Conservation (phyloP, 192 early-diverging fungal genomes). For the Rhizophlyctis rosea region DNA sequence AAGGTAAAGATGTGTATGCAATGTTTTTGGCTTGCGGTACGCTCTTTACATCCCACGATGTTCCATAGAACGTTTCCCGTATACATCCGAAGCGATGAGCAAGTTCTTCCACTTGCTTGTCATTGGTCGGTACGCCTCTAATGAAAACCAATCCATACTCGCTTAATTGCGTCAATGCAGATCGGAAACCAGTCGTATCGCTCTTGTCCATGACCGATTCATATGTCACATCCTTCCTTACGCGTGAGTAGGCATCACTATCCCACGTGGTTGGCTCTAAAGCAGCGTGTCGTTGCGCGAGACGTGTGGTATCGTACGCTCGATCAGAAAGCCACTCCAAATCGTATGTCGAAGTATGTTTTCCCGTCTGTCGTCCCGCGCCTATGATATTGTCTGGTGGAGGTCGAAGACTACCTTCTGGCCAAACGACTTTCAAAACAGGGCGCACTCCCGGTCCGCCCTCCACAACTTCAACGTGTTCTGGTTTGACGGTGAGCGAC, state of each 20-base stretch:
- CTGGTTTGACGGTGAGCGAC: not conserved
- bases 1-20: slow-evolving; percentile 75
- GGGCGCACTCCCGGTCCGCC: not conserved
- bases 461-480: not conserved
- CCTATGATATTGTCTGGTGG: too few species aligned
- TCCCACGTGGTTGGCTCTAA: slow-evolving; percentile 33
- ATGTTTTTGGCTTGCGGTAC: slow-evolving; percentile 75
- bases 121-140: slow-evolving; percentile 56
- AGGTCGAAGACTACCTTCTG: not conserved
- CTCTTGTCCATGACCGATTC: slow-evolving; percentile 53
- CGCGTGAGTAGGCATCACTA: slow-evolving; percentile 11
- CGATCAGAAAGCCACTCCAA: too few species aligned
- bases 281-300: slow-evolving; percentile 4
- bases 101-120: slow-evolving; percentile 54
- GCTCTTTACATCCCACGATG: slow-evolving; percentile 74
- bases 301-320: too few species aligned
- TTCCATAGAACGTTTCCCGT: slow-evolving; percentile 73
- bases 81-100: slow-evolving; percentile 67
- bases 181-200: slow-evolving; percentile 47
- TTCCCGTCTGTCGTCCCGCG: too few species aligned
- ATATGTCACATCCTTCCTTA: slow-evolving; percentile 33
- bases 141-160: slow-evolving; percentile 70
- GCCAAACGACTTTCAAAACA: slow-evolving; percentile 20
- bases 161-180: slow-evolving; percentile 55
- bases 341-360: too few species aligned